Percentiles rank a stretch among this genome's conserved stretches.
Conservation (phyloP, 257 asterid species). For the Salvia splendens region DNA sequence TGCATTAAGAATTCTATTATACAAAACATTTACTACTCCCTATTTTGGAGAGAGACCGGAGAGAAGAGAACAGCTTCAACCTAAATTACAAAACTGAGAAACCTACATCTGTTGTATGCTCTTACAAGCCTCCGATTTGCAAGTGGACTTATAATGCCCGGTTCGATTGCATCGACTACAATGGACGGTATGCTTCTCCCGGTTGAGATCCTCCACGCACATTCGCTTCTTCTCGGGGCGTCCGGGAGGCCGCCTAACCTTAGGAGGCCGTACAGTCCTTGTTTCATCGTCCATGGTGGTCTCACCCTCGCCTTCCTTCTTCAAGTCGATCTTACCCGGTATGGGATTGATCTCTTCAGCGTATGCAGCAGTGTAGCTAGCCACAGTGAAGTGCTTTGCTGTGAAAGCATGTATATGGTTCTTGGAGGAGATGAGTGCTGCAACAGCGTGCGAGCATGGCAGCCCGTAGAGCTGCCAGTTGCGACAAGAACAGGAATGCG, state of each 20-base stretch:
- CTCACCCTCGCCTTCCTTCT: constrained; percentile 38
- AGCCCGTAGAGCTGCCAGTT: constrained; percentile 69
- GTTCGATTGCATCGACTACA: constrained; percentile 70
- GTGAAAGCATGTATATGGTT: constrained; percentile 58
- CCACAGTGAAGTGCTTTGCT: constrained; percentile 51
- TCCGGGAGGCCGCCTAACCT: constrained; percentile 70
- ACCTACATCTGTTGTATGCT: constrained; percentile 43
- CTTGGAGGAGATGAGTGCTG: constrained; percentile 57
- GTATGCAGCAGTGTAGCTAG: constrained; percentile 48
- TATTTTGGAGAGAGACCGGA: not conserved
- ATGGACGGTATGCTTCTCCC: constrained; percentile 73
- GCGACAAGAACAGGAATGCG: constrained; percentile 61
- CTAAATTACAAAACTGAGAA: constrained; percentile 33
- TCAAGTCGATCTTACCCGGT: constrained; percentile 61
- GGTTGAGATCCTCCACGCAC: constrained; percentile 62
- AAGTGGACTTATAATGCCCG: constrained; percentile 77
- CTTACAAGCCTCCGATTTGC: constrained; percentile 51
- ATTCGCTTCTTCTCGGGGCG: constrained; percentile 72
- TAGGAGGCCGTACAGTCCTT: constrained; percentile 63
- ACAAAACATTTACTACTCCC: constrained; percentile 24
- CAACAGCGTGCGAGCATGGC: constrained; percentile 81
- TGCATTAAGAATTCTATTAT: constrained; percentile 15
- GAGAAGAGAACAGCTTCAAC: not conserved
- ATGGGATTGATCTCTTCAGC: constrained; percentile 46
- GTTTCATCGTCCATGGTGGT: constrained; percentile 36